phyloP scores from a whole-genome alignment of 2,329 filamentous ascomycete species.

The Neocatenulostroma microsporum region DNA sequence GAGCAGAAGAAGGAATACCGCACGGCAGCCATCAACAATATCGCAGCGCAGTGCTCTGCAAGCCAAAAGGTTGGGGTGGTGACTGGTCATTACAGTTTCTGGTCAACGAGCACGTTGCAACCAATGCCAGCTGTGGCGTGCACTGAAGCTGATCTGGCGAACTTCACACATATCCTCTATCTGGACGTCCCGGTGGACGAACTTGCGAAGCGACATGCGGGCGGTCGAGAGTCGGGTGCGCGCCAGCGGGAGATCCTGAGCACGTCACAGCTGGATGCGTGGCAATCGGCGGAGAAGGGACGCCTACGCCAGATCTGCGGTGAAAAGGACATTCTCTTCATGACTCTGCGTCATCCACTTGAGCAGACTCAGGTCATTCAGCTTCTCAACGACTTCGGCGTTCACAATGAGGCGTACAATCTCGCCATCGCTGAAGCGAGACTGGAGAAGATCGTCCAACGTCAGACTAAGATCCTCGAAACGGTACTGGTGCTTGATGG shows the following conservation, averaged over 20 bases:
- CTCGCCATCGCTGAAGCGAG: slow-evolving; percentile 19
- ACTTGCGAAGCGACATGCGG: slow-evolving; percentile 29
- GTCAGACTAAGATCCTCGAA: slow-evolving; percentile 22
- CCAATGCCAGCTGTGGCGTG: slow-evolving; percentile 27
- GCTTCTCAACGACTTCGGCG: slow-evolving; percentile 33
- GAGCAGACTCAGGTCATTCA: slow-evolving; percentile 14
- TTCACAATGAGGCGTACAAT: slow-evolving; percentile 37
- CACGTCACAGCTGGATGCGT: slow-evolving; percentile 36
- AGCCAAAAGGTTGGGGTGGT: slow-evolving; percentile 41
- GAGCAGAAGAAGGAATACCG: slow-evolving; percentile 36
- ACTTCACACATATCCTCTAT: slow-evolving; percentile 54
- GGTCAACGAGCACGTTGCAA: slow-evolving; percentile 31
- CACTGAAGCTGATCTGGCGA: slow-evolving; percentile 40
- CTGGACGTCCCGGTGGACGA: slow-evolving; percentile 35
- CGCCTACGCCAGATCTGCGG: slow-evolving; percentile 40
- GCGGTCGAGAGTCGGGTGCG: slow-evolving; percentile 21
- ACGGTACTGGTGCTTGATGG: slow-evolving; percentile 51
- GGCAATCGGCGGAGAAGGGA: slow-evolving; percentile 42
- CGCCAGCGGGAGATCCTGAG: slow-evolving; percentile 18
- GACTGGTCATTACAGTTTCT: slow-evolving; percentile 51
- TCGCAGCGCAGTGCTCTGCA: slow-evolving; percentile 32
- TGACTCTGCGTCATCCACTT: slow-evolving; percentile 6
- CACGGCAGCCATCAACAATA: slow-evolving; percentile 38
- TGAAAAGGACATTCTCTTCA: slow-evolving; percentile 43
- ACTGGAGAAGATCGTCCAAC: slow-evolving; percentile 31